These are phyloP conservation scores for Lagenidium sp. DNA, from an alignment of 352 stramenopile species.

Conservation along the genomic window DNA sequence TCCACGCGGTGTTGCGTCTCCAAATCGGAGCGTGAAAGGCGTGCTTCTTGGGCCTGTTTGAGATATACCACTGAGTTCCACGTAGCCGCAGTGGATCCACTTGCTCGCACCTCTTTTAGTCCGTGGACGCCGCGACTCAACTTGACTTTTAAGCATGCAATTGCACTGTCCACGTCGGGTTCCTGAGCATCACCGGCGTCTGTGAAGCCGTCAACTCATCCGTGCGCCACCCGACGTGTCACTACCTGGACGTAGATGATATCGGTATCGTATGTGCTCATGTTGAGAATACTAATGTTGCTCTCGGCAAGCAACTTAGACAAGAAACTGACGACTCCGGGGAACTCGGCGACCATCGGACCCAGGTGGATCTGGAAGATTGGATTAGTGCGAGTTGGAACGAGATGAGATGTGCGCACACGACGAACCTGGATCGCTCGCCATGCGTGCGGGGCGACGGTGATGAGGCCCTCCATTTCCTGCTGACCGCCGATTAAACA, in stretches of 20 bases:
- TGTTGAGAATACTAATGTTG: slow-evolving; percentile 86
- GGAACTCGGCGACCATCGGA: slow-evolving; percentile 81
- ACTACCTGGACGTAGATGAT: slow-evolving; percentile 80
- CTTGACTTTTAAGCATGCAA: slow-evolving; percentile 70
- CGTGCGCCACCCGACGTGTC: not conserved
- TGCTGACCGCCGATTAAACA: too few relatives aligned
- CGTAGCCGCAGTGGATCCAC: too few relatives aligned
- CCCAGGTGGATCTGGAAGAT: slow-evolving; percentile 70
- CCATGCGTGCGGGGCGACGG: slow-evolving; percentile 64
- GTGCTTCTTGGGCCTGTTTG: slow-evolving; percentile 14
- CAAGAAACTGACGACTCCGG: slow-evolving; percentile 73
- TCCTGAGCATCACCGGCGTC: slow-evolving; percentile 14
- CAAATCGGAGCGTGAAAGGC: slow-evolving; percentile 1
- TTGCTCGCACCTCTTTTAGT: slow-evolving; percentile 70
- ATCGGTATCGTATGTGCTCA: slow-evolving; percentile 87
- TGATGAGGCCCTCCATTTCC: slow-evolving; percentile 61
- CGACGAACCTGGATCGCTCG: slow-evolving; percentile 54
- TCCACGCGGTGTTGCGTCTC: slow-evolving; percentile 10
- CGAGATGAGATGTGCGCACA: too few relatives aligned
- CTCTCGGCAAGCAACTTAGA: slow-evolving; percentile 77
- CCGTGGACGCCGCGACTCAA: slow-evolving; percentile 69
- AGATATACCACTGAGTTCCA: too few relatives aligned
- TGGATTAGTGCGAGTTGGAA: too few relatives aligned
- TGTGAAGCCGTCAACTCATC: not conserved
- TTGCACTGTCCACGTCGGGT: slow-evolving; percentile 44